Evolutionary conservation across 805 yeast species (phyloP).

Genomic region (Yarrowia hollandica): DNA sequence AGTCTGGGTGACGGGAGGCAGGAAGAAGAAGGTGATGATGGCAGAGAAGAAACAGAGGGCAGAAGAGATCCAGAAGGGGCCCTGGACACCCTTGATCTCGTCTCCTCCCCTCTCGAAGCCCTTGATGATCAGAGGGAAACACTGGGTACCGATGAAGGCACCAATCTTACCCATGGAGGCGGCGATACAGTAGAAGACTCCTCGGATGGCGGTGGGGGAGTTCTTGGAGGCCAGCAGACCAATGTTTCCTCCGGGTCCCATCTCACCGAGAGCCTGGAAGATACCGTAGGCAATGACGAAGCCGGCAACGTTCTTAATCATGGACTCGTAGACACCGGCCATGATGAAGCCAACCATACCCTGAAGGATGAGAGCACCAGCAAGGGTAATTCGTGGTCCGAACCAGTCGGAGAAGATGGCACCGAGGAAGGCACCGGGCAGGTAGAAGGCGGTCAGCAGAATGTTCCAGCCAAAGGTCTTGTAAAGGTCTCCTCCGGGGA

Average conservation of each 20-base stretch:
- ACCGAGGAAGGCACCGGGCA: constrained; percentile 89
- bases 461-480: constrained; percentile 90
- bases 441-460: constrained; percentile 80
- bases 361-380: constrained; percentile 67
- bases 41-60: constrained; percentile 75
- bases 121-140: constrained; percentile 76
- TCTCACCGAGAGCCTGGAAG: constrained; percentile 83
- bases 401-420: constrained; percentile 81
- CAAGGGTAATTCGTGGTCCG: constrained; percentile 85
- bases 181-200: constrained; percentile 85
- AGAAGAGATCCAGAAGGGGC: constrained; percentile 81
- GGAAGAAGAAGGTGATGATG: constrained; percentile 61
- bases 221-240: constrained; percentile 88
- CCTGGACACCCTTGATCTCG: constrained; percentile 58
- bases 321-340: constrained; percentile 65
- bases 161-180: constrained; percentile 93
- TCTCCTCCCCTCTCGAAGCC: constrained; percentile 53
- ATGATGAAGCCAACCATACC: constrained; percentile 78
- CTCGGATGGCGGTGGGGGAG: constrained; percentile 82
- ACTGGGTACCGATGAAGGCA: constrained; percentile 87
- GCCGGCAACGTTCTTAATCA: constrained; percentile 66
- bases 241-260: constrained; percentile 91
- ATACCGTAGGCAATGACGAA: constrained; percentile 88
- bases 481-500: constrained; percentile 60
- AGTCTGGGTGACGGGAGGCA: constrained; percentile 82